Base-by-base conservation (phyloP, 768 basidiomycete species). In the Strobilomyces confusus region DNA sequence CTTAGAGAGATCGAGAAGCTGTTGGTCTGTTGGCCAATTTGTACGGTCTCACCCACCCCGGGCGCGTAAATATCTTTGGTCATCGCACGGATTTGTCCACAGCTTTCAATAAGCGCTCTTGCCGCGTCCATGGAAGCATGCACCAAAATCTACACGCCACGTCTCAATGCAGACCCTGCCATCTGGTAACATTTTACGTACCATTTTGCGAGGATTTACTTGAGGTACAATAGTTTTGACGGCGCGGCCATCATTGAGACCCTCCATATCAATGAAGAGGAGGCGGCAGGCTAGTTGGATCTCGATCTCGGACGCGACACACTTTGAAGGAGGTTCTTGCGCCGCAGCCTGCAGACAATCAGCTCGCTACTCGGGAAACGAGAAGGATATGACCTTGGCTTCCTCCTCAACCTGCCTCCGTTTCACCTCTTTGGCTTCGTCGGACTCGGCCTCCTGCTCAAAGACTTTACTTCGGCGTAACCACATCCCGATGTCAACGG, bases 161-260 rank as follows among this genome's bases (percentile, higher is more conserved):
- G 33, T 38, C 9, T 26, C 12, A 32, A 29, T 25, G 46, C 26
- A 52, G 48, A 20, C 29, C 25, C 13, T 34, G 5, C 30, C 8
- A 14, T n/a, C n/a, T 19, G 17, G 25, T 23, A 5, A 22, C 1
- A 25, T 26, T 52, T 51, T 38, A 54, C 77, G 42, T 51, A 94
- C 95, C 83, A 98, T 85, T 77, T 94, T 95, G 19, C 97, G 80
- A 29, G 97, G 97, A 63, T 95, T 94, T 56, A 99, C 84, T 74
- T 97, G 92, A 4, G 95, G 92, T 5, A 98, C 86, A 58, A 99
- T 97, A 0, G 90, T 94, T 70, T 98, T 98, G 55, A 97, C 86
- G 1, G 97, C 94, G 55, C 95, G 89, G 2, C 95, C 95, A 62
- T 99, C 97, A 62, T 95, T 95, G 49, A 95, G 73, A 29, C 97